A percentile compares a stretch with the other conserved stretches of the same genome.
Evolutionary conservation across 176 grass and related monocot species (phyloP).

Genomic region (Aegilops tauschii): DNA sequence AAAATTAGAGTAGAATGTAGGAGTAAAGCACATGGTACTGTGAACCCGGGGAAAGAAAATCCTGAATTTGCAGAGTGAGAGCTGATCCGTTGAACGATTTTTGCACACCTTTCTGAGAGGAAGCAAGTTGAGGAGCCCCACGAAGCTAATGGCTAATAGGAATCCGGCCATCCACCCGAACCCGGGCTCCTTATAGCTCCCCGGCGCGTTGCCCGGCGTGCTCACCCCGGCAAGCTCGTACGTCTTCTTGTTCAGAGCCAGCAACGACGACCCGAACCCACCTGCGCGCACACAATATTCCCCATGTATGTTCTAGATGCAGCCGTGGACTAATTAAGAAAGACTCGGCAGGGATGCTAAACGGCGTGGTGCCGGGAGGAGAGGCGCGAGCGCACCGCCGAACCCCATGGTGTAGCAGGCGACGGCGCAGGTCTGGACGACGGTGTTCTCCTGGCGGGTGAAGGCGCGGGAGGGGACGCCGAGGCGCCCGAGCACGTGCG

Average conservation of each 20-base stretch:
- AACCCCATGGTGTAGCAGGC: slow-evolving; percentile 77
- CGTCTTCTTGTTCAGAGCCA: slow-evolving; percentile 65
- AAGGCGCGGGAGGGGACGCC: slow-evolving; percentile 43
- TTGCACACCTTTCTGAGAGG: slow-evolving; percentile 71
- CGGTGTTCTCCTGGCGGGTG: slow-evolving; percentile 79
- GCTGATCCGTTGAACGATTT: background rate
- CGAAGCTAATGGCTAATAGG: slow-evolving; percentile 62
- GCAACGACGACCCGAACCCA: slow-evolving; percentile 78
- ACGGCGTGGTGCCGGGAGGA: background rate
- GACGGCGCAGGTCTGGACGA: slow-evolving; percentile 77
- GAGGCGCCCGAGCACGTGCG: slow-evolving; percentile 43
- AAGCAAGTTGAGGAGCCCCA: slow-evolving; percentile 65
- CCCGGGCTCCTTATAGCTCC: slow-evolving; percentile 78
- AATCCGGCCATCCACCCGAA: slow-evolving; percentile 83
- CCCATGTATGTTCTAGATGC: background rate
- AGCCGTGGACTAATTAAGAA: background rate
- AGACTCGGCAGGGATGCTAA: background rate
- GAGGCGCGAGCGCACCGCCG: slow-evolving; percentile 35
- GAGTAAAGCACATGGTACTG: background rate
- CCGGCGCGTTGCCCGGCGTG: slow-evolving; percentile 56
- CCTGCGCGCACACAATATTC: slow-evolving; percentile 27
- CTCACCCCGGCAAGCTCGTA: slow-evolving; percentile 71
- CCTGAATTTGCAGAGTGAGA: background rate
- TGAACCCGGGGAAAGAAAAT: background rate
- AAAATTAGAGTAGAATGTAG: background rate